Evolutionary conservation across 2,329 filamentous ascomycete genomes (phyloP).

Genomic region (Stromatinia cepivora): DNA sequence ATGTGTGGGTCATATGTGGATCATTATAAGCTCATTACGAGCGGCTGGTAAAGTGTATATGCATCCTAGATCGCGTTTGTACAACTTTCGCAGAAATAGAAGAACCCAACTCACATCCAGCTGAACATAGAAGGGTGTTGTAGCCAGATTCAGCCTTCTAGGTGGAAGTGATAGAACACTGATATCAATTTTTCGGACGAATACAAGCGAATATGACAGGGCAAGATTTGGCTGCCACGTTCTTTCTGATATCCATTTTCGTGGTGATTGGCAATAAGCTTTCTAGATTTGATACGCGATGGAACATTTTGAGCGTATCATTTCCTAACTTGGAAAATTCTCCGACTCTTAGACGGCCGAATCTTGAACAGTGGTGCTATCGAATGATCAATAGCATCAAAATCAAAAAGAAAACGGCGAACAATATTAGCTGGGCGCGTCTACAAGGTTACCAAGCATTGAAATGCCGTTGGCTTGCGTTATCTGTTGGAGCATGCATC

Average conservation of each 20-base stretch:
- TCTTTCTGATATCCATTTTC: background rate
- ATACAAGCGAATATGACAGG: slow-evolving; percentile 12
- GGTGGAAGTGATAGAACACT: background rate
- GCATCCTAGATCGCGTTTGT: background rate
- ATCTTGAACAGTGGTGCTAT: background rate
- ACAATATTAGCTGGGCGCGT: background rate
- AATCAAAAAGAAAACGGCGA: background rate
- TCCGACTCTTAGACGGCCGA: background rate
- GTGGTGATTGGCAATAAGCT: background rate
- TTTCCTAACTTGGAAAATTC: background rate
- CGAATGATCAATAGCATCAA: slow-evolving; percentile 15
- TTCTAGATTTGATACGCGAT: background rate
- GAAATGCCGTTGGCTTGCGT: background rate
- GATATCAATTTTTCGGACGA: background rate
- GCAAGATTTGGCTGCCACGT: slow-evolving; percentile 9
- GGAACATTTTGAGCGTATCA: slow-evolving; percentile 8
- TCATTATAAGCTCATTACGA: background rate
- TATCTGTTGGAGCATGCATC: background rate
- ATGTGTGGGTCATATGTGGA: background rate
- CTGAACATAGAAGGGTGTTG: background rate
- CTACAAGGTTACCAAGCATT: background rate
- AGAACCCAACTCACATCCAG: slow-evolving; percentile 6
- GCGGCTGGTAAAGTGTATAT: background rate
- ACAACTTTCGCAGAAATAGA: background rate
- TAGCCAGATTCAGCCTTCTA: slow-evolving; percentile 12